Evolutionary conservation across 192 early-diverging fungal genomes (phyloP), one percentile per base, ranked within the genome.

Genomic region (Coemansia sp.): DNA sequence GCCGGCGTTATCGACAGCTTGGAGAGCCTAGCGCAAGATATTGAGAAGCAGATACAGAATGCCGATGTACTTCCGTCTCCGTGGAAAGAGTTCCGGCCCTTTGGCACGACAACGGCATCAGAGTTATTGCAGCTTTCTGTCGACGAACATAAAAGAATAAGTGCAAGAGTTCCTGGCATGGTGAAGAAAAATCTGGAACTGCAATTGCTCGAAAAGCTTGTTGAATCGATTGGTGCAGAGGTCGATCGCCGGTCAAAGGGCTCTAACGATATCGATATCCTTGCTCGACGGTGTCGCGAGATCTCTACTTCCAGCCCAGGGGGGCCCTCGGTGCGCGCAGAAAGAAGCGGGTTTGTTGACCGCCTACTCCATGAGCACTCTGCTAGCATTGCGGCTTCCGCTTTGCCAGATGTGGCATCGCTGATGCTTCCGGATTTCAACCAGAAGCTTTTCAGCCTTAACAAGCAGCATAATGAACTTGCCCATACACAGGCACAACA

Each of bases 41-140:
- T 76, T 2, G 53, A 38, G 23, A 60, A 63, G 9, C 60, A 60
- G 39, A 35, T 71, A 10, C 33, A 36, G n/a, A 43, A 8, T 7
- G 61, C 68, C 15, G 74, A 68, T 34, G 55, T 52, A 21, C 60
- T 81, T 43, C 73, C 78, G 18, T 67, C 67, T 30, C 78, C 78
- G 1, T 81, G 78, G 78, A 75, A 59, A 21, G 78, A 72, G 36
- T 81, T 81, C 51, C 33, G 63, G n/a, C 73, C 78, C 24, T 67
- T 73, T 69, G 60, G 60, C 14, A 39, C 78, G 4, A 57, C 64
- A 8, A 67, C 52, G 36, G 33, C 64, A 4, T 44, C 78, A 0
- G 73, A 51, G 38, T 46, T 81, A 15, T 38, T 76, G 38, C 45
- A 63, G 20, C 35, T 73, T 43, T 66, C 70, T 3, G 12, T 20